Percentiles rank a stretch among this genome's conserved stretches.
Evolutionary conservation across 345 rosid species (phyloP).

Genomic region (Ceriops decandra): DNA sequence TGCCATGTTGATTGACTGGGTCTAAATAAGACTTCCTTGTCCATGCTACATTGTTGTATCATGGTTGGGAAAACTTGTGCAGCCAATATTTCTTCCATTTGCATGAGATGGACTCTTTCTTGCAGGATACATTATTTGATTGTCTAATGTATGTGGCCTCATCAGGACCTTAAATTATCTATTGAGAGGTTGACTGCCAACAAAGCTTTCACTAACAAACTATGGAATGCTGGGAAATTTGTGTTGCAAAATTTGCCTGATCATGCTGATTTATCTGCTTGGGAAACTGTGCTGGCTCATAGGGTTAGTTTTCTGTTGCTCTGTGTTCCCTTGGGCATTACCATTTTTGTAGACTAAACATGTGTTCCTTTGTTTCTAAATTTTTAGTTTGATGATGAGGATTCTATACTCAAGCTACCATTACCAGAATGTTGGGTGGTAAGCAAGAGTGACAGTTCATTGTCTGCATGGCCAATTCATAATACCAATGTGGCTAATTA

Average conservation of each 20-base stretch:
- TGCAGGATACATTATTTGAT: slow-evolving; percentile 17
- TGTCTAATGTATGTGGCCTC: slow-evolving; percentile 16
- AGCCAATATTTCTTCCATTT: slow-evolving; percentile 9
- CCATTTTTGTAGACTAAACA: slow-evolving; percentile 12
- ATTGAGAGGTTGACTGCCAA: slow-evolving; percentile 89
- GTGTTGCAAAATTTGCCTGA: slow-evolving; percentile 78
- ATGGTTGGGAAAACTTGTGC: background rate
- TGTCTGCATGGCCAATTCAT: slow-evolving; percentile 1
- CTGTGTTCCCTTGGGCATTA: background rate
- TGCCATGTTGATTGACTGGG: too few relatives aligned
- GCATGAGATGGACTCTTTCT: slow-evolving; percentile 12
- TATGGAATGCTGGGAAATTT: slow-evolving; percentile 99
- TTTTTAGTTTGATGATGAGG: slow-evolving; percentile 63
- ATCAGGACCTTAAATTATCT: slow-evolving; percentile 90
- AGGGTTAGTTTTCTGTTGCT: slow-evolving; percentile 44
- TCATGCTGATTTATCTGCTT: slow-evolving; percentile 58
- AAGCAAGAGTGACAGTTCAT: slow-evolving; percentile 20
- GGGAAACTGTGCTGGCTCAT: slow-evolving; percentile 60
- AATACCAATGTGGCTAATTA: background rate
- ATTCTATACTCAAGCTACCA: slow-evolving; percentile 52
- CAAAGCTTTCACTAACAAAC: slow-evolving; percentile 93
- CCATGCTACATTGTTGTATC: too few relatives aligned
- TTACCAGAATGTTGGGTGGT: slow-evolving; percentile 98
- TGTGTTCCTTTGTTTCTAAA: slow-evolving; percentile 22
- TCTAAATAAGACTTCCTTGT: too few relatives aligned